Base-by-base conservation (phyloP, 106 monocot genomes). In the Amphibolis antarctica region DNA sequence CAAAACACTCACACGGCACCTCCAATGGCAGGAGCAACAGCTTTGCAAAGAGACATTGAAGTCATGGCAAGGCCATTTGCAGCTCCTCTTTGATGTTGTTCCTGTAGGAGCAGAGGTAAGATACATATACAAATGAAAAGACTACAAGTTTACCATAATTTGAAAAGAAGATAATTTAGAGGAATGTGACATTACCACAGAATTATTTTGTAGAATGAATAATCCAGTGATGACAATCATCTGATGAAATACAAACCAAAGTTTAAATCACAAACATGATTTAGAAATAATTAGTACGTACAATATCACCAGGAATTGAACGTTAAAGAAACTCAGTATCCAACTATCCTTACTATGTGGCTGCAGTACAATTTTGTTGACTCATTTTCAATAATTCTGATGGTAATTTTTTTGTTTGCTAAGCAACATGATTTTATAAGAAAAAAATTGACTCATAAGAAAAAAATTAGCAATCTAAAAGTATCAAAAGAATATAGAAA, bases 131-230 rank as follows among this genome's bases (percentile, higher is more conserved):
- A 64, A n/a, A 44, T 17, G 19, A 24, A 55, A 22, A 61, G 10
- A 44, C 21, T 47, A 66, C 9, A 5, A 25, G 15, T 36, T 12
- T 23, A 58, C 10, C 20, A 53, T 23, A 70, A 28, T 0, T 70
- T 12, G 28, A 0, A 0, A 62, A 28, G 44, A 22, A 14, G 17
- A 12, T 1, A 48, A 42, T 62, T 12, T 12, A 29, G 28, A 68
- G 18, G 36, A 46, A 7, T 45, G 25, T 53, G 21, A 27, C 62
- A 65, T 64, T 82, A 90, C 89, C 89, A 85, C 85, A 44, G 89
- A 77, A 59, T 82, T 82, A 65, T 84, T 88, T 77, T 88, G 88
- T 52, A 88, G 66, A 71, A 88, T 81, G 66, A 74, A 76, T 29
- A 70, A 50, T 58, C 81, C 88, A 19, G 79, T 84, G 59, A 76